A percentile compares a stretch with the other conserved stretches of the same genome.
Evolutionary conservation across 768 basidiomycete species (phyloP).

Genomic region (Dioszegia crocea): DNA sequence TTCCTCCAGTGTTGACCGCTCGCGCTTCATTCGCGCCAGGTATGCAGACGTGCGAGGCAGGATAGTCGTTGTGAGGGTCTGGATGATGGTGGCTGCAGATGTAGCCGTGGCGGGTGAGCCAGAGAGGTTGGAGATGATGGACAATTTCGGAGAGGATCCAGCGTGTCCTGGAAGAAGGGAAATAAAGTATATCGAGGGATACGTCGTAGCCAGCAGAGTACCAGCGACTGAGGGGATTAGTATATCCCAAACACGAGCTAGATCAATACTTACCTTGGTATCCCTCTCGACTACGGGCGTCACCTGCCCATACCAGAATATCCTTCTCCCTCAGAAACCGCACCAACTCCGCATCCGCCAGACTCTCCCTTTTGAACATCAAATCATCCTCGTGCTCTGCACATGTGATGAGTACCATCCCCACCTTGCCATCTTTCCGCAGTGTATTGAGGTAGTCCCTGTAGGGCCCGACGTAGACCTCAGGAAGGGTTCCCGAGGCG

Average conservation of each 20-base stretch:
- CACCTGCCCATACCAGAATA: conserved; percentile 86
- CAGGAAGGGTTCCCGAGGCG: conserved; percentile 58
- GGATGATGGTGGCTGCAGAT: conserved; percentile 60
- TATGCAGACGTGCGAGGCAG: conserved; percentile 76
- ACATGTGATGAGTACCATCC: conserved; percentile 76
- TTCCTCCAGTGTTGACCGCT: conserved; percentile 49
- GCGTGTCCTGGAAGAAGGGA: conserved; percentile 63
- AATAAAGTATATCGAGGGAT: conserved; percentile 87
- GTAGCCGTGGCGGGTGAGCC: conserved; percentile 63
- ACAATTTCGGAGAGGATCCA: conserved; percentile 54
- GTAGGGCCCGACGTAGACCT: conserved; percentile 75
- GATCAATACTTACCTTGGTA: conserved; percentile 60
- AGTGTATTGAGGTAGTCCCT: conserved; percentile 70
- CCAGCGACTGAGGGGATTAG: conserved; percentile 54
- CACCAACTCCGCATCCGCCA: conserved; percentile 70
- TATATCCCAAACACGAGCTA: background rate
- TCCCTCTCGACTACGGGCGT: conserved; percentile 74
- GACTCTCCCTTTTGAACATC: conserved; percentile 79
- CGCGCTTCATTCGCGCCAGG: conserved; percentile 60
- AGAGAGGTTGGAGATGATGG: conserved; percentile 80
- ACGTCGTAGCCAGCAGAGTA: conserved; percentile 74
- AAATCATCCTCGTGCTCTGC: conserved; percentile 85
- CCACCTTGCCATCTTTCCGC: conserved; percentile 67
- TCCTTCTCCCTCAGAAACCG: conserved; percentile 66
- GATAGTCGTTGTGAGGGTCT: conserved; percentile 67